A percentile compares a stretch with the other conserved stretches of the same genome.
Evolutionary conservation across 2,329 filamentous ascomycete species (phyloP).

Genomic region (Fusarium sp.): DNA sequence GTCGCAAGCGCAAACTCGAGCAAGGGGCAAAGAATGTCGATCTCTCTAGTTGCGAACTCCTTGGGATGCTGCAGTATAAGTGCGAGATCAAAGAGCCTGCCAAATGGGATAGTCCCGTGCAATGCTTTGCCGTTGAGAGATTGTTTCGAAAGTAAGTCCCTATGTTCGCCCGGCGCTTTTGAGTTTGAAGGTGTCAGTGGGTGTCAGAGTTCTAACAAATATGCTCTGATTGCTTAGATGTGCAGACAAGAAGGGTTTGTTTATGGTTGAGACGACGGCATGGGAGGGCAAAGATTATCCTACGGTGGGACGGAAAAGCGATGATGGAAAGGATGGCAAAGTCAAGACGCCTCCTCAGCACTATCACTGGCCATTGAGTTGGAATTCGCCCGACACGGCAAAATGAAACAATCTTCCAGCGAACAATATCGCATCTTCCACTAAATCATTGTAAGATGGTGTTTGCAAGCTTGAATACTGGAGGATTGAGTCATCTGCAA

Average conservation of each 20-base stretch:
- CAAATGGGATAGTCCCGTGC: constrained; percentile 60
- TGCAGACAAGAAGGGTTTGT: constrained; percentile 67
- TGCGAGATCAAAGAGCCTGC: constrained; percentile 67
- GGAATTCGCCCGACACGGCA: constrained; percentile 52
- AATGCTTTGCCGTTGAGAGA: constrained; percentile 70
- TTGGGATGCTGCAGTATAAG: constrained; percentile 71
- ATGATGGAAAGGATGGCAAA: constrained; percentile 32
- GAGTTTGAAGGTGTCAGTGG: background rate
- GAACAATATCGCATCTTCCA: background rate
- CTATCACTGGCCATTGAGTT: constrained; percentile 54
- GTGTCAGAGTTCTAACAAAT: constrained; percentile 8
- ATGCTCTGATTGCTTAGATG: constrained; percentile 62
- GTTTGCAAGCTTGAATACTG: background rate
- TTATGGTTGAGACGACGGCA: constrained; percentile 73
- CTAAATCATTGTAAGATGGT: background rate
- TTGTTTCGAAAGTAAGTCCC: constrained; percentile 69
- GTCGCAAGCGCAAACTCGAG: constrained; percentile 66
- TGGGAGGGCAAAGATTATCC: constrained; percentile 64
- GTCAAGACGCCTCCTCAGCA: constrained; percentile 42
- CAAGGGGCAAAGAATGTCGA: constrained; percentile 59
- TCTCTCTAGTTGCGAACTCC: constrained; percentile 67
- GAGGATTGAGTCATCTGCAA: constrained; percentile 5
- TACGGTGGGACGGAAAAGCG: constrained; percentile 18
- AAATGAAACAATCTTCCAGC: constrained; percentile 21
- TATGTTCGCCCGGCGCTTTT: background rate